phyloP scores from a whole-genome alignment of 768 basidiomycete species.

The Suillus sp. region DNA sequence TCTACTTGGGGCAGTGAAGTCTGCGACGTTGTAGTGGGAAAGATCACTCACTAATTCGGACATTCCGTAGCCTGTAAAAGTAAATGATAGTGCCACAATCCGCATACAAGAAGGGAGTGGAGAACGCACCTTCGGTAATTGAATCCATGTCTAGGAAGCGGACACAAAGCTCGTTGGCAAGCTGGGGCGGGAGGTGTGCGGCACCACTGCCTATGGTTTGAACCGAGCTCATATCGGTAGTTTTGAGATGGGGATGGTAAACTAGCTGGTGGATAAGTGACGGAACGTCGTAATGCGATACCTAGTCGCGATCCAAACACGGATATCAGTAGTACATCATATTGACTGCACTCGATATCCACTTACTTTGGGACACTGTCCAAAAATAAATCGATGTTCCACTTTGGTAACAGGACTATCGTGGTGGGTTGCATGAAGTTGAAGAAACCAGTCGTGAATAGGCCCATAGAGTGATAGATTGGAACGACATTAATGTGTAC shows the following conservation, averaged over 20 bases:
- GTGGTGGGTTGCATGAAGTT: constrained; percentile 45
- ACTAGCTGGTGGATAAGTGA: constrained; percentile 61
- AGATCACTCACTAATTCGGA: constrained; percentile 51
- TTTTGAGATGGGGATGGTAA: constrained; percentile 43
- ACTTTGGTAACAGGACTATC: constrained; percentile 50
- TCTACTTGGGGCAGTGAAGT: background rate
- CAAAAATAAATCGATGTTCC: constrained; percentile 52
- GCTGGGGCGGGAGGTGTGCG: constrained; percentile 57
- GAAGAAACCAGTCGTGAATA: constrained; percentile 50
- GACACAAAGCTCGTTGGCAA: constrained; percentile 39
- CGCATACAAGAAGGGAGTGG: background rate
- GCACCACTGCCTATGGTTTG: constrained; percentile 47
- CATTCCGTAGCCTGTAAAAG: constrained; percentile 57
- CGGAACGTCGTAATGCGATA: constrained; percentile 55
- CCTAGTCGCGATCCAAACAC: constrained; percentile 32
- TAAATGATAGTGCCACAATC: background rate
- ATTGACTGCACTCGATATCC: background rate
- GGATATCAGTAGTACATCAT: constrained; percentile 3
- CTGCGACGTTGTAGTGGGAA: background rate
- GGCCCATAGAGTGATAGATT: constrained; percentile 59
- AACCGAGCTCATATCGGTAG: constrained; percentile 52
- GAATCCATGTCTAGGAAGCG: constrained; percentile 32
- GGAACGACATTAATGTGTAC: constrained; percentile 56
- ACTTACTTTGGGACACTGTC: constrained; percentile 54
- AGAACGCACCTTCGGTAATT: constrained; percentile 44